Percentiles rank a stretch among this genome's conserved stretches.
These are phyloP conservation scores for Neonectria magnoliae DNA, from an alignment of 2,329 filamentous ascomycete species.

Conservation along the genomic window DNA sequence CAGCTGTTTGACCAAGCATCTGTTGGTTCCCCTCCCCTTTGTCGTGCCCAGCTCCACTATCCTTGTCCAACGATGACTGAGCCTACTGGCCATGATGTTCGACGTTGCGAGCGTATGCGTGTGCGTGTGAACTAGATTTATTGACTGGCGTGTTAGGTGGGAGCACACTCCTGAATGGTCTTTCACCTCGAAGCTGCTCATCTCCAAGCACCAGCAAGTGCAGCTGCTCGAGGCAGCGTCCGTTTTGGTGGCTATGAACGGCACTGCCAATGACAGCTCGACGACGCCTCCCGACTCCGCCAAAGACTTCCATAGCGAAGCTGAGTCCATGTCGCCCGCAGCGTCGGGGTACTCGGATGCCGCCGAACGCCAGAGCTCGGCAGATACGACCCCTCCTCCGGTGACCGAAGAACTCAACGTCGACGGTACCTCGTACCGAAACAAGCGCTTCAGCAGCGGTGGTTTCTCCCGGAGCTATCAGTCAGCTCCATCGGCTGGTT, in stretches of 20 bases:
- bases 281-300: constrained; percentile 72
- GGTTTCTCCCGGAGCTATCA: constrained; percentile 83
- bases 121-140: constrained; percentile 39
- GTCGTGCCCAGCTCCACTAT: constrained; percentile 49
- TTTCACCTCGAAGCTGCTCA: constrained; percentile 94
- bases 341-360: constrained; percentile 84
- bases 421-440: constrained; percentile 60
- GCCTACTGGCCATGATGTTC: constrained; percentile 26
- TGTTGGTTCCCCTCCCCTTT: constrained; percentile 83
- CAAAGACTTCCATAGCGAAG: constrained; percentile 78
- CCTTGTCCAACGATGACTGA: constrained; percentile 33
- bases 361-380: constrained; percentile 82
- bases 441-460: constrained; percentile 69
- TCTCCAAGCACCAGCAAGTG: constrained; percentile 99
- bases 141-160: constrained; percentile 73
- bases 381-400: constrained; percentile 92
- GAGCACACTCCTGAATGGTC: constrained; percentile 99
- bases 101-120: constrained; percentile 14
- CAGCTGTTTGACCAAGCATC: constrained; percentile 99
- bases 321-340: constrained; percentile 82
- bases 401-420: constrained; percentile 71
- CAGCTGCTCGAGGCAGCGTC: constrained; percentile 96
- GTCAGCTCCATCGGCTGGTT: constrained; percentile 69
- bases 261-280: constrained; percentile 56
- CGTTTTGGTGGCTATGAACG: constrained; percentile 93